phyloP scores from a whole-genome alignment of 2,329 filamentous ascomycete species.

The Sporothrix dimorphospora region DNA sequence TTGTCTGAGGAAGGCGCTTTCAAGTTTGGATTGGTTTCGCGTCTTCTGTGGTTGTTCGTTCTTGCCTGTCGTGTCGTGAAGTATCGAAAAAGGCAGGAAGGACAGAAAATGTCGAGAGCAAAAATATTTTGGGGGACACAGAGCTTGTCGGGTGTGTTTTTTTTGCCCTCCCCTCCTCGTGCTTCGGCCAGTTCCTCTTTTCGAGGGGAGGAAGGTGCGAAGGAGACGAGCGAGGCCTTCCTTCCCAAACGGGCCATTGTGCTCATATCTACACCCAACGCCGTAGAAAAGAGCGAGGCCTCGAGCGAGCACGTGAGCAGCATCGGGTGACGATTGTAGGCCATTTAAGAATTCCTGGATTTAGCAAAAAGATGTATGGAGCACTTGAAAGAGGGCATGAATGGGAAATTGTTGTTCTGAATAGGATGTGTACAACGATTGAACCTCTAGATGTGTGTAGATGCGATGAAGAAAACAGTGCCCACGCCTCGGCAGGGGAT shows the following conservation, averaged over 20 bases:
- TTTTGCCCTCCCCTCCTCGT: background rate
- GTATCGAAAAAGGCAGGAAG: constrained; percentile 8
- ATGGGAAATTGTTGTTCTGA: background rate
- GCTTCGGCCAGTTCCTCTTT: background rate
- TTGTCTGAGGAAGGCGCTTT: constrained; percentile 27
- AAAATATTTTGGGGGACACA: background rate
- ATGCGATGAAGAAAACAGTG: background rate
- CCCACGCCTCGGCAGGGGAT: background rate
- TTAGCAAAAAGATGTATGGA: background rate
- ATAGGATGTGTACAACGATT: background rate
- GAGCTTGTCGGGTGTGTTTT: background rate
- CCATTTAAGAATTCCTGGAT: background rate
- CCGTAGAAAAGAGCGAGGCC: background rate
- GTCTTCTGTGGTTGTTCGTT: background rate
- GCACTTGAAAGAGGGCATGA: background rate
- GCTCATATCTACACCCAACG: background rate
- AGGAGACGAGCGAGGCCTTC: background rate
- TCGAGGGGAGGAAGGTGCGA: constrained; percentile 25
- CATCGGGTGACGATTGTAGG: background rate
- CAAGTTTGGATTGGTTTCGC: background rate
- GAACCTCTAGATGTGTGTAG: background rate
- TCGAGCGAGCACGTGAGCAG: background rate
- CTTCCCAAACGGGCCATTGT: constrained; percentile 22
- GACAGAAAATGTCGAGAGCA: background rate
- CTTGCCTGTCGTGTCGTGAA: constrained; percentile 2